These are phyloP conservation scores for Aspergillus bombycis DNA, from an alignment of 2,329 filamentous ascomycete species.

Conservation along the genomic window DNA sequence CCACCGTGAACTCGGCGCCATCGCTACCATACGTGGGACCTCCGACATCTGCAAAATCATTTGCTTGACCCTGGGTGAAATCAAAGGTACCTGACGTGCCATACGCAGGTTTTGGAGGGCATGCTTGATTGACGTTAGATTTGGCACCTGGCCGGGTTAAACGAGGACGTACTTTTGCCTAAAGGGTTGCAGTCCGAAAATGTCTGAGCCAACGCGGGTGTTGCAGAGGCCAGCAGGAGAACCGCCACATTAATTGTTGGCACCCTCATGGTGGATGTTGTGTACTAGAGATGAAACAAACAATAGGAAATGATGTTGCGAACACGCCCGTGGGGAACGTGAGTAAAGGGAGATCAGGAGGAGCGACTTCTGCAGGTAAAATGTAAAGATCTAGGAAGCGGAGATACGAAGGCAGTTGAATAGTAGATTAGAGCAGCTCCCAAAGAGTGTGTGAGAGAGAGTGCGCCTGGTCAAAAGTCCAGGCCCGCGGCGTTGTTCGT, in stretches of 20 bases:
- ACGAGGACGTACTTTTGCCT: constrained; percentile 36
- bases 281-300: constrained; percentile 5
- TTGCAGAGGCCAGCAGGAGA: constrained; percentile 32
- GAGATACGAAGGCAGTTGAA: background rate
- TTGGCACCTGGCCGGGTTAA: background rate
- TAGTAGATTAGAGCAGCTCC: background rate
- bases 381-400: background rate
- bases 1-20: constrained; percentile 81
- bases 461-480: background rate
- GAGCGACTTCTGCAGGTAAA: background rate
- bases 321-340: constrained; percentile 9
- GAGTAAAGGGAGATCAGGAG: background rate
- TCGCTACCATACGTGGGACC: constrained; percentile 72
- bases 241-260: constrained; percentile 28
- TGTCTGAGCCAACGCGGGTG: constrained; percentile 44
- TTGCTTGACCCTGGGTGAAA: constrained; percentile 76
- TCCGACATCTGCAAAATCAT: constrained; percentile 74
- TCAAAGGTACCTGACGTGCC: constrained; percentile 82
- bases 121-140: constrained; percentile 48
- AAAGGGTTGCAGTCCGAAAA: constrained; percentile 49
- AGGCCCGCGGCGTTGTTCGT: background rate
- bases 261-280: constrained; percentile 36
- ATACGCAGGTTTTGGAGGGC: constrained; percentile 76
- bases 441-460: background rate
- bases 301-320: constrained; percentile 3